phyloP scores from a whole-genome alignment of 2,329 filamentous ascomycete species.

The Verticillium klebahnii region DNA sequence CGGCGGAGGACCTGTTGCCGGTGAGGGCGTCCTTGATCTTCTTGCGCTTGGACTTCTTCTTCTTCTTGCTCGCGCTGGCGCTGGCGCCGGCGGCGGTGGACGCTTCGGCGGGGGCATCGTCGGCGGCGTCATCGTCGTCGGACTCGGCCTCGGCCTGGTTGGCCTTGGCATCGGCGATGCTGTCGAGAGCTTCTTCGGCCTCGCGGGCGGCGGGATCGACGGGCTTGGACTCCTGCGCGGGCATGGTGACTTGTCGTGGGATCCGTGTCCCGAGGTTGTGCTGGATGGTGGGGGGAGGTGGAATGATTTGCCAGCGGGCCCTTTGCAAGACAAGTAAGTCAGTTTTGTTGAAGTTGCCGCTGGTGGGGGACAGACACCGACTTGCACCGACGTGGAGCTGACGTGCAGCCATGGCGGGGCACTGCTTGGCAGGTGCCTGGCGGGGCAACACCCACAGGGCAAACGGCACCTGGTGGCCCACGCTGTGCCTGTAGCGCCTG shows the following conservation, averaged over 20 bases:
- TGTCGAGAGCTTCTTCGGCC: conserved; percentile 33
- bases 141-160: conserved; percentile 44
- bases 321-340: neutral
- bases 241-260: conserved; percentile 27
- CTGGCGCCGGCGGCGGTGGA: conserved; percentile 28
- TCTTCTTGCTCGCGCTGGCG: conserved; percentile 33
- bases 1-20: conserved; percentile 21
- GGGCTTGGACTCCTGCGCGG: conserved; percentile 59
- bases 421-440: neutral
- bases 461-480: neutral
- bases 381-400: neutral
- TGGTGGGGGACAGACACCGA: neutral
- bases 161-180: conserved; percentile 32
- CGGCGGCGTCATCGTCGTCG: conserved; percentile 38
- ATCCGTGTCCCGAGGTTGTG: neutral
- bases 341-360: neutral
- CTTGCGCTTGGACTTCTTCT: conserved; percentile 62
- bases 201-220: conserved; percentile 48
- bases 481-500: neutral
- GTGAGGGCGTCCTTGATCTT: conserved; percentile 47
- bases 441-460: neutral
- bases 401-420: neutral
- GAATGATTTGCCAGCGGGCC: neutral
- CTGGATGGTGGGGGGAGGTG: neutral
- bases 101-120: conserved; percentile 30